Evolutionary conservation across 345 rosid genomes (phyloP).

Genomic region (Carallia brachiata): DNA sequence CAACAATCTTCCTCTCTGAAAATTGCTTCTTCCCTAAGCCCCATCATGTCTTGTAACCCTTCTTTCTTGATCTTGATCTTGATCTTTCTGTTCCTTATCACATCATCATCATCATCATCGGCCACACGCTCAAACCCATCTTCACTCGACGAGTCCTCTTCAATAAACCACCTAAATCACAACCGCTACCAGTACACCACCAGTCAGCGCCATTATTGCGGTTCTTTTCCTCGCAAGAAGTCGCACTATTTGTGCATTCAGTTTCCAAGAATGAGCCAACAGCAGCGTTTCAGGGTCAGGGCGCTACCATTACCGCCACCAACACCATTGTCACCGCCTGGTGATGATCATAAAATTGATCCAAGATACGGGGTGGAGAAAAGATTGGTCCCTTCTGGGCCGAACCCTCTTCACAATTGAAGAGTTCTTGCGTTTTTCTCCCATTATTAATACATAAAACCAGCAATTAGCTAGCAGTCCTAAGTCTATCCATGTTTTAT

Average conservation of each 20-base stretch:
- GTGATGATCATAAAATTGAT: slow-evolving; percentile 37
- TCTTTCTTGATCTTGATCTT: not conserved
- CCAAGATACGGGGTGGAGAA: slow-evolving; percentile 63
- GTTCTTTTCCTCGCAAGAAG: slow-evolving; percentile 24
- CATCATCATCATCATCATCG: not conserved
- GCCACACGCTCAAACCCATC: not conserved
- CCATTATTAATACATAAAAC: too few relatives aligned
- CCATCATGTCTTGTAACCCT: slow-evolving; percentile 1
- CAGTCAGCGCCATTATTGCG: slow-evolving; percentile 24
- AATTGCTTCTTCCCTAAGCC: slow-evolving; percentile 1
- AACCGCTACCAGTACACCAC: not conserved
- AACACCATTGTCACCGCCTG: not conserved
- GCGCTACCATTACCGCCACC: slow-evolving; percentile 7
- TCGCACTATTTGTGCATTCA: slow-evolving; percentile 41
- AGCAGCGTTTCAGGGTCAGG: not conserved
- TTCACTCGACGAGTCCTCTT: slow-evolving; percentile 6
- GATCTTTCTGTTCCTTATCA: not conserved
- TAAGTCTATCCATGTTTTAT: not conserved
- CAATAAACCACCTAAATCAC: slow-evolving; percentile 13
- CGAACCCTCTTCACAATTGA: slow-evolving; percentile 75
- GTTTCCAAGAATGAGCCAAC: slow-evolving; percentile 32
- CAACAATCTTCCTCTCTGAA: slow-evolving; percentile 8
- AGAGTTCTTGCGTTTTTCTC: not conserved
- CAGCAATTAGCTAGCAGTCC: too few relatives aligned
- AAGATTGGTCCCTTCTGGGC: slow-evolving; percentile 65